Evolutionary conservation across 352 stramenopile species (phyloP), one percentile per base, ranked within the genome.

Genomic region (Phytophthora ohioensis): DNA sequence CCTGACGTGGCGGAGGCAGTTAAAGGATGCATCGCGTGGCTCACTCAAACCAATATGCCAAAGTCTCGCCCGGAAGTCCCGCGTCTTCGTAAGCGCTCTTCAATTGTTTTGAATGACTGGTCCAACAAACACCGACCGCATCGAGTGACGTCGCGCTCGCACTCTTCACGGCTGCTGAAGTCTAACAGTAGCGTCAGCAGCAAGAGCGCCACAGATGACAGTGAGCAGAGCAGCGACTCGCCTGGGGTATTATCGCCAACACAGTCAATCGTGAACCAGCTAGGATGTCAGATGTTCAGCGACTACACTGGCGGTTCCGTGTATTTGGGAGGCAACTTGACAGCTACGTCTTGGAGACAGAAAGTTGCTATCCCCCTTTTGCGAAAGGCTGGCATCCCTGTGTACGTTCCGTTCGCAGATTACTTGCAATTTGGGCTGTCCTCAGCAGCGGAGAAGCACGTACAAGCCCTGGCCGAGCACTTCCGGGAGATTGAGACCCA

Each of bases 311-410:
- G 81, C 11, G 81, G 84, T 1, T 90, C 78, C 0, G 85, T 96
- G 4, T 94, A 93, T 63, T 66, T 96, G 1, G 89, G 89, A 31
- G 89, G 89, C 9, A 93, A 93, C 60, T 75, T 94, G 27, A 76
- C 79, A 10, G 79, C 81, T 6, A 92, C 87, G 12, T 89, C 81
- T 1, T 96, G 89, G 89, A 79, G 89, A 52, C 81, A 94, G 56
- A 80, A 84, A 34, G 80, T 92, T 0, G 88, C 86, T 2, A 86
- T 96, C 32, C 89, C 87, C 27, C 59, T 90, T 54, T 76, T 94
- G 17, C 84, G 85, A n/a, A 80, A 80, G n/a, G 87, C 82, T 4
- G 81, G 84, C 0, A 85, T 96, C 45, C 78, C 82, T 47, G 91
- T 94, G 47, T 94, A 90, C 70, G 85, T 92, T 7, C 89, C 85